Base-by-base conservation (phyloP, 768 basidiomycete genomes). In the Naganishia randhawae region DNA sequence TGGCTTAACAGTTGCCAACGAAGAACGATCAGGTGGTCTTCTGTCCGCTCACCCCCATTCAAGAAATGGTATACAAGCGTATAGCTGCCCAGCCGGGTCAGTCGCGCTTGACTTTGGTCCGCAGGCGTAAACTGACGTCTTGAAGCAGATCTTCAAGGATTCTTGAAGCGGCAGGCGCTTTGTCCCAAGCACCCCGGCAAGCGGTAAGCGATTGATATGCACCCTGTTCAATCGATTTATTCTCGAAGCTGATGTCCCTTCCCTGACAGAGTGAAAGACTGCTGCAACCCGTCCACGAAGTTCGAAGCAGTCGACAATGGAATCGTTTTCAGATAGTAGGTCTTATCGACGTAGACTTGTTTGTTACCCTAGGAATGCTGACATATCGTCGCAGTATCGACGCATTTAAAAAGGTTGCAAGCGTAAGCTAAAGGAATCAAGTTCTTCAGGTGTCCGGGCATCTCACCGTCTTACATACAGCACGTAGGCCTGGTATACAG, bases 1-100 rank as follows among this genome's bases (percentile, higher is more conserved):
- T 16, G 8, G 42, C 17, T 0, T 63, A 17, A 2, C 73, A 94
- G 89, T 83, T 98, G 2, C 95, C 95, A 0, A 83, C 84, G 69
- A 99, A 99, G 82, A 84, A 84, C 0, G 95, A 99, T 72, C 83
- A 92, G 74, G 89, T 97, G 16, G 91, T 96, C 6, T 95, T 97
- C 74, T 99, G 95, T 74, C 94, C 92, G 17, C 81, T 98, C 55
- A 89, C 89, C 0, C 67, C 81, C 0, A 83, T 81, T 39, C 94
- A 96, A 79, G 84, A 86, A 32, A 75, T 78, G 17, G 89, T 87
- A 0, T 95, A 96, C 78, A 88, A 86, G 71, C 83, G 84, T 6
- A 83, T 94, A 37, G 81, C 94, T 27, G 79, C 29, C 13, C 41
- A 57, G 27, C 53, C 39, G 7, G 50, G 35, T n/a, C 35, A 27